These are phyloP conservation scores for Torulaspora delbrueckii DNA, from an alignment of 805 yeast species.

Conservation along the genomic window DNA sequence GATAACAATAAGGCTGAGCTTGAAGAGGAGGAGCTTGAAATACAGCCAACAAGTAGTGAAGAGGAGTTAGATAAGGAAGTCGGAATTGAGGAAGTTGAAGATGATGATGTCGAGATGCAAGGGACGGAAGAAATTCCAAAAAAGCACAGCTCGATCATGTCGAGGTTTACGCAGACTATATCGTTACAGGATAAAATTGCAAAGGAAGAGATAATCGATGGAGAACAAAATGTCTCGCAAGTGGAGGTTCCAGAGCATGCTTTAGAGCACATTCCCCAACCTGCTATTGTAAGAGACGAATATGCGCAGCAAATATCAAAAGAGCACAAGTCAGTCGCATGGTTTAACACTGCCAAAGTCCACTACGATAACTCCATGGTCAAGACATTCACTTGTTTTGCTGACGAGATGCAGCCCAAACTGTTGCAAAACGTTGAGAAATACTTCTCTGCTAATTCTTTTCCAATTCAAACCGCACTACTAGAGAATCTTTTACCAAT, in stretches of 20 bases:
- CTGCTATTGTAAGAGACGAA: conserved; percentile 41
- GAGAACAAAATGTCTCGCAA: not conserved
- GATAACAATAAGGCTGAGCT: conserved; percentile 7
- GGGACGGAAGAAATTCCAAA: conserved; percentile 8
- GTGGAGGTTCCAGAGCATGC: conserved; percentile 27
- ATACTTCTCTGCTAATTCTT: conserved; percentile 26
- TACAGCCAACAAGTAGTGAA: conserved; percentile 3
- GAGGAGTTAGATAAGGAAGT: not conserved
- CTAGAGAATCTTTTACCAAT: conserved; percentile 27
- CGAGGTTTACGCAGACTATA: conserved; percentile 48
- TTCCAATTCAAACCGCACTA: conserved; percentile 34
- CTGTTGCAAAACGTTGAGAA: conserved; percentile 31
- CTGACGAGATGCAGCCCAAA: conserved; percentile 26
- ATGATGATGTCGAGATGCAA: conserved; percentile 6
- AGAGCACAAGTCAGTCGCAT: conserved; percentile 39
- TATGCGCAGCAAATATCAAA: conserved; percentile 33
- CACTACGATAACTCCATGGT: conserved; percentile 29
- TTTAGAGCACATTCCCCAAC: conserved; percentile 82
- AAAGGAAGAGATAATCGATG: conserved; percentile 22
- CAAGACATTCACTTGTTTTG: conserved; percentile 21
- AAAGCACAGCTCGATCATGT: conserved; percentile 48
- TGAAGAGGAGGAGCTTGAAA: conserved; percentile 11
- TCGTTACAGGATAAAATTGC: conserved; percentile 30
- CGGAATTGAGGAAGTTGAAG: conserved; percentile 14
- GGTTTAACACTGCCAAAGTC: conserved; percentile 29